Base-by-base conservation (phyloP, 1,284 basidiomycete species). In the Dichomitus squalens region DNA sequence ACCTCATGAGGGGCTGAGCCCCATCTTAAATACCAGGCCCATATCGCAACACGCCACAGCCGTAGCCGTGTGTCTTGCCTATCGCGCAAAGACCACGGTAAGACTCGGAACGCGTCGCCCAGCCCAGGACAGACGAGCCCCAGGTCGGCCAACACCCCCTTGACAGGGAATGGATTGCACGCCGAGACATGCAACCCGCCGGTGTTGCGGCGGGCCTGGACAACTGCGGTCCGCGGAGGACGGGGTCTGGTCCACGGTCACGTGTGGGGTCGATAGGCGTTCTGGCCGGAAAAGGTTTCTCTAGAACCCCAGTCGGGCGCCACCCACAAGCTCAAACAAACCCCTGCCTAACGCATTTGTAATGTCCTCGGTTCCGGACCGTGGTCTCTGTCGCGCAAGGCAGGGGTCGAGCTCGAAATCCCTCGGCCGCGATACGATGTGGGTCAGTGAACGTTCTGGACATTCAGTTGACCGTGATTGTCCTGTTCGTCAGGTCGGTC, bases 31-130 rank as follows among this genome's bases (percentile, higher is more conserved):
- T 61, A 64, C 55, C 41, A 36, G 33, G 20, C 25, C 18, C 35
- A 3, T 40, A 34, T 47, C 31, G 44, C 31, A 47, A 18, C 25
- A 36, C 52, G 11, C 48, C 39, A 36, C 25, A 46, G 36, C 49
- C 36, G 16, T 25, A 49, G 36, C 14, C 29, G 47, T 29, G 51
- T 39, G 27, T 18, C 27, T 46, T 16, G 35, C n/a, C 21, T 18
- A 21, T 31, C 18, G 20, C n/a, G 21, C 40, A 12, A 52, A 48
- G 38, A 33, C 21, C 36, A 59, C 66, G 65, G 61, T 58, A 49
- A 36, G 57, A 61, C 39, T 56, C 66, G 66, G 66, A 63, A 68
- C 58, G 49, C 49, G 52, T 62, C 48, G 66, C 62, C 59, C 55
- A 40, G 59, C 41, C 64, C 58, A 44, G 64, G 21, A 55, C 58